phyloP scores from a whole-genome alignment of 2,329 filamentous ascomycete species.

The Ceratocystis eucalypticola region DNA sequence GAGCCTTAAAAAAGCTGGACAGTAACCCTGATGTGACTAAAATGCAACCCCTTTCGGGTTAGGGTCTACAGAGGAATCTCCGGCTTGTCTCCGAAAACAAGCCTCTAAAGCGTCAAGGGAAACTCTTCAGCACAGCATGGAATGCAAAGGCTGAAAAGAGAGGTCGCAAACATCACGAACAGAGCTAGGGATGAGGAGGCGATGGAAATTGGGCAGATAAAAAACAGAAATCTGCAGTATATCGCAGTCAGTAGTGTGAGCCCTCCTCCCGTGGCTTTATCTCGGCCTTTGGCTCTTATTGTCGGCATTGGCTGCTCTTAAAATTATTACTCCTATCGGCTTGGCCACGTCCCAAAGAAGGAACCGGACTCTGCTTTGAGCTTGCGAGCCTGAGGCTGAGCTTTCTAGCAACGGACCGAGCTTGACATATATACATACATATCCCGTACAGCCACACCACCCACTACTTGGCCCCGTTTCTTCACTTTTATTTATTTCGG shows the following conservation, averaged over 20 bases:
- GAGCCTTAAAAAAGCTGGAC: not conserved
- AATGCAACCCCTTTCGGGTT: not conserved
- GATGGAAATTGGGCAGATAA: not conserved
- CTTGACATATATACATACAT: not conserved
- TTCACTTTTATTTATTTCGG: not conserved
- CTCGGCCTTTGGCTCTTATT: not conserved
- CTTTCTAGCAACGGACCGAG: not conserved
- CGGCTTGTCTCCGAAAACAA: constrained; percentile 1
- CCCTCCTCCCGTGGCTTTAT: not conserved
- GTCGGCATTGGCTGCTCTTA: not conserved
- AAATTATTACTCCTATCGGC: not conserved
- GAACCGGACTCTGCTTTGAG: not conserved
- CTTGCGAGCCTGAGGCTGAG: not conserved
- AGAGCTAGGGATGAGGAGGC: not conserved
- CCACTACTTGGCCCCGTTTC: not conserved
- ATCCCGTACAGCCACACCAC: not conserved
- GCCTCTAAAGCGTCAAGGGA: not conserved
- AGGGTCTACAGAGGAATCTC: not conserved
- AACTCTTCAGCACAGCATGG: not conserved
- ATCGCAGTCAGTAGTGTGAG: not conserved
- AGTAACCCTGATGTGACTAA: not conserved
- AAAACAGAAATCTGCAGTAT: not conserved
- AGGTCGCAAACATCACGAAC: not conserved
- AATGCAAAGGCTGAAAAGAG: not conserved
- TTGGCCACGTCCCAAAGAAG: not conserved